A percentile compares a stretch with the other conserved stretches of the same genome.
phyloP scores from a whole-genome alignment of 2,329 filamentous ascomycete genomes.

The Sporothrix inflata region DNA sequence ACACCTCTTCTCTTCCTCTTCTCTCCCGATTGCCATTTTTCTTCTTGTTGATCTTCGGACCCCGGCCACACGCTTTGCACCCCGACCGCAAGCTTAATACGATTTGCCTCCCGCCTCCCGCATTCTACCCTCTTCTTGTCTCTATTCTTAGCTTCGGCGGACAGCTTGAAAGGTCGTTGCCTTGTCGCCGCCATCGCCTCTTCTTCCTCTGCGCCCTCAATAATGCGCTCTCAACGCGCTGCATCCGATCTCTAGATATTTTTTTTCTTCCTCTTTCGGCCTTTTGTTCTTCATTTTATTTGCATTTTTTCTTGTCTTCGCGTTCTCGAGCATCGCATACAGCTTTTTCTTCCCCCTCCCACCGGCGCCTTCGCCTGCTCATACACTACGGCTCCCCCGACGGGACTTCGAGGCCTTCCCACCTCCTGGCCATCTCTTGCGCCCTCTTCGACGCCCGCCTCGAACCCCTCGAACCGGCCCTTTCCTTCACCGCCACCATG shows the following conservation, averaged over 20 bases:
- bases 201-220: background rate
- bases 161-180: constrained; percentile 3
- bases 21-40: background rate
- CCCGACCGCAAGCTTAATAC: background rate
- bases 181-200: background rate
- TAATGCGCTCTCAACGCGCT: constrained; percentile 15
- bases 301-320: background rate
- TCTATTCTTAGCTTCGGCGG: constrained; percentile 14
- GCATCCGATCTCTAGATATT: background rate
- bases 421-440: constrained; percentile 1
- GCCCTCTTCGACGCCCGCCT: background rate
- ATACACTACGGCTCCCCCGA: background rate
- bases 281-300: background rate
- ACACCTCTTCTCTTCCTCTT: background rate
- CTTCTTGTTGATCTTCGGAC: background rate
- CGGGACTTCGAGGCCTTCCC: constrained; percentile 10
- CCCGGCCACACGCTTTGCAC: background rate
- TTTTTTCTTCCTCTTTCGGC: background rate
- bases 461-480: background rate
- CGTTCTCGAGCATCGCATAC: background rate
- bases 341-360: background rate
- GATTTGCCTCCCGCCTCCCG: constrained; percentile 2
- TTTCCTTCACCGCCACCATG: constrained; percentile 46
- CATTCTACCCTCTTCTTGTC: background rate
- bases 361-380: background rate